Conservation (phyloP, 306 rosid genomes). For the Lathyrus aphaca region DNA sequence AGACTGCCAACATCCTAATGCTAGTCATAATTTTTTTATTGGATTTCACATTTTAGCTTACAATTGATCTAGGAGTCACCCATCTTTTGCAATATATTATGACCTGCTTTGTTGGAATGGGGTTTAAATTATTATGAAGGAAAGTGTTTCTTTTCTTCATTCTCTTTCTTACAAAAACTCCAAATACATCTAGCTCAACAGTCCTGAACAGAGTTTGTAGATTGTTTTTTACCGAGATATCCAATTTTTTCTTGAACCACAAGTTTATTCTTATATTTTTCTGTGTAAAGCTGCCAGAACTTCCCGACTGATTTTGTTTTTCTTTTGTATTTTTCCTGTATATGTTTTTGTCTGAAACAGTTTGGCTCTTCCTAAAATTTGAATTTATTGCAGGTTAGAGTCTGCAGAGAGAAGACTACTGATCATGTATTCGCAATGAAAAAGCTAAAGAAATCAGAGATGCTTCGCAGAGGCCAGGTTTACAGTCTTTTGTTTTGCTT, state of each 20-base stretch:
- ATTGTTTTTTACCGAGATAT: not conserved
- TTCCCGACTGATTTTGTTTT: slow-evolving; percentile 3
- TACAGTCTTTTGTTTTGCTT: slow-evolving; percentile 39
- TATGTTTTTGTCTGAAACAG: slow-evolving; percentile 1
- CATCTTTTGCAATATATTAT: not conserved
- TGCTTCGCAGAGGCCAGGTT: slow-evolving; percentile 99
- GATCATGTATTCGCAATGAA: slow-evolving; percentile 97
- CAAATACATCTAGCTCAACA: slow-evolving; percentile 3
- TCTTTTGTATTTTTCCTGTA: not conserved
- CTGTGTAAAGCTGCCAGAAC: slow-evolving; percentile 20
- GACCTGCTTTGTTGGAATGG: slow-evolving; percentile 13
- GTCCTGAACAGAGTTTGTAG: slow-evolving; percentile 3
- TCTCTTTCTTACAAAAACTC: not conserved
- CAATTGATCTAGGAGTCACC: not conserved
- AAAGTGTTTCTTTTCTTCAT: not conserved
- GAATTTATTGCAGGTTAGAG: slow-evolving; percentile 76
- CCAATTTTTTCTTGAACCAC: slow-evolving; percentile 19
- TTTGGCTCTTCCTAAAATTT: slow-evolving; percentile 37
- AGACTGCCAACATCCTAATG: slow-evolving; percentile 11
- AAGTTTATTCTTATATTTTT: slow-evolving; percentile 14
- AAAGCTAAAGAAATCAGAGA: slow-evolving; percentile 96
- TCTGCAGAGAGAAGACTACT: slow-evolving; percentile 86
- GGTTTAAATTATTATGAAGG: slow-evolving; percentile 23
- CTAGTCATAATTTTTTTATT: not conserved
- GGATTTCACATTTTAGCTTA: slow-evolving; percentile 26